Percentiles rank a stretch among this genome's conserved stretches.
Conservation (phyloP, 371 early-diverging fungal genomes). For the Mortierella sp. region DNA sequence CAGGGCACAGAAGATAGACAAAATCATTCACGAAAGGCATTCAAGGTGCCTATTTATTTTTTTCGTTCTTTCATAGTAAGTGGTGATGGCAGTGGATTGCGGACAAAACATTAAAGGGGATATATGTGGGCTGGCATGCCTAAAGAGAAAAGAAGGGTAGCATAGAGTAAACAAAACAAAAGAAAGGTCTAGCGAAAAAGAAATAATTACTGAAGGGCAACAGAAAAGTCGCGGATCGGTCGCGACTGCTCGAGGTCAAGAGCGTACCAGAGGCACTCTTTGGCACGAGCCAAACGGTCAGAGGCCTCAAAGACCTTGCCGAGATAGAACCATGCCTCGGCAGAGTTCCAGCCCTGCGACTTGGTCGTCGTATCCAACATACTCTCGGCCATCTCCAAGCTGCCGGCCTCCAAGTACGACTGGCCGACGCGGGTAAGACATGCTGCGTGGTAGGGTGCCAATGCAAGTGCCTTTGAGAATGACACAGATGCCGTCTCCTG, state of each 20-base stretch:
- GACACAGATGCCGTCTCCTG: slow-evolving; percentile 64
- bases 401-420: slow-evolving; percentile 57
- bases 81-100: background rate
- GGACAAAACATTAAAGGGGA: slow-evolving; percentile 8
- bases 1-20: background rate
- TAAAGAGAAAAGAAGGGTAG: background rate
- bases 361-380: slow-evolving; percentile 67
- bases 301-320: slow-evolving; percentile 67
- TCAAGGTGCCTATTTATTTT: background rate
- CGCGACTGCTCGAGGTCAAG: slow-evolving; percentile 78
- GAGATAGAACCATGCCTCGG: slow-evolving; percentile 75
- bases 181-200: slow-evolving; percentile 5
- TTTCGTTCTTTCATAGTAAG: background rate
- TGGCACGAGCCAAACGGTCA: slow-evolving; percentile 67
- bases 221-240: slow-evolving; percentile 75
- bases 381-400: slow-evolving; percentile 68
- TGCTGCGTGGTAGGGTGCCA: slow-evolving; percentile 63
- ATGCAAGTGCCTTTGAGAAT: slow-evolving; percentile 66
- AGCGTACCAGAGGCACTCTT: slow-evolving; percentile 79
- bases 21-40: background rate
- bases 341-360: slow-evolving; percentile 73
- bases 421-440: slow-evolving; percentile 63
- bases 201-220: slow-evolving; percentile 37
- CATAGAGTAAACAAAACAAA: slow-evolving; percentile 1
- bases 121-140: slow-evolving; percentile 2